Evolutionary conservation across 2,329 filamentous ascomycete genomes (phyloP), one percentile per base, ranked within the genome.

Genomic region (Penicillium griseofulvum): DNA sequence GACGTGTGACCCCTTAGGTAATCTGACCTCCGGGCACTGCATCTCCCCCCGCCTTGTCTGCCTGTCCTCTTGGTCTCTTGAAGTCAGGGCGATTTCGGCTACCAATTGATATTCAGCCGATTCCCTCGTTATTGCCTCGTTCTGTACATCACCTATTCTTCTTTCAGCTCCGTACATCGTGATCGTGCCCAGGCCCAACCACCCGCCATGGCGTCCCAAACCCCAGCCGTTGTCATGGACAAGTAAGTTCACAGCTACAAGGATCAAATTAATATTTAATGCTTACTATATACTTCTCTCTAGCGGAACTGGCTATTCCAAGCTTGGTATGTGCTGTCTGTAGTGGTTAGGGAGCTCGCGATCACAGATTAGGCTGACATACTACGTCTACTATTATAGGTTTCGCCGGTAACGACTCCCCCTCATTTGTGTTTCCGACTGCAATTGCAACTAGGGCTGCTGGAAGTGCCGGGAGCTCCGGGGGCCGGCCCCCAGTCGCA

Each of bases 181-280:
- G 48, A 52, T 55, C 51, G 54, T 43, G n/a, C 36, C 42, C 36
- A 52, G 17, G 19, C 54, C 51, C 46, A 33, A 49, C 43, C 50
- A 55, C 57, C 58, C 69, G 74, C 69, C 61, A 99, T 99, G 94
- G 93, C 94, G 74, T 89, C 89, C 81, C 93, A 97, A 86, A 97
- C 94, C 75, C 94, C 94, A 71, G 94, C 94, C 90, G 94, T 99
- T 97, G 94, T 99, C 91, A 99, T 99, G 93, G 94, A 99, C 94
- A 99, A 99, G 94, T 97, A 88, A 80, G 91, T 84, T 64, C 57
- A 39, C 19, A 39, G 36, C 36, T 43, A 43, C 59, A 58, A 39
- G 28, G 17, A 19, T 31, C 14, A n/a, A 39, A 55, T 45, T 49
- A 17, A 31, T 64, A 59, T 58, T 64, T 54, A 38, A 38, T 41